phyloP scores from a whole-genome alignment of 2,329 filamentous ascomycete genomes.

The Fusarium lateritium region DNA sequence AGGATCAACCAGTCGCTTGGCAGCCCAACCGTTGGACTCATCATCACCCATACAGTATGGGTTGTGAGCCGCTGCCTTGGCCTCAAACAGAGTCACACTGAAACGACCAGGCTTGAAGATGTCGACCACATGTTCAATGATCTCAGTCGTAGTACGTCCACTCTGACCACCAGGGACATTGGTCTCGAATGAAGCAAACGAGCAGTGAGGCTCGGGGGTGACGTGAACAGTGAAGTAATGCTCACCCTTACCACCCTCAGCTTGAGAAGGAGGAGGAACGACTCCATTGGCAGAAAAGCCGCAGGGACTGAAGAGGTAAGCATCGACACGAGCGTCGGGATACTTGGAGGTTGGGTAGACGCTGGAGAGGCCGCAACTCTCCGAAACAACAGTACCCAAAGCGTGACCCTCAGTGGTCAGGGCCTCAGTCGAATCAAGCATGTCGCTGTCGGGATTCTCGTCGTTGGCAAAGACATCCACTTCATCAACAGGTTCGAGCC shows the following conservation, averaged over 20 bases:
- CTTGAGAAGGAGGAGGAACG: conserved; percentile 76
- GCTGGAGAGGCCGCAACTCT: conserved; percentile 88
- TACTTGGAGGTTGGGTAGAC: conserved; percentile 91
- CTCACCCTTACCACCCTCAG: conserved; percentile 67
- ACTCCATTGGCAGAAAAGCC: conserved; percentile 98
- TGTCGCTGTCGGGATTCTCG: conserved; percentile 67
- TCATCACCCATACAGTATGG: conserved; percentile 59
- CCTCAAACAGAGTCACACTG: conserved; percentile 96
- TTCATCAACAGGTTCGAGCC: conserved; percentile 70
- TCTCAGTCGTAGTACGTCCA: conserved; percentile 88
- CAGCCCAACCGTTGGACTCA: conserved; percentile 54
- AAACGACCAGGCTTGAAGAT: conserved; percentile 99
- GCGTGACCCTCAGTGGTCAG: conserved; percentile 94
- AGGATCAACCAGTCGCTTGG: conserved; percentile 76
- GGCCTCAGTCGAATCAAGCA: conserved; percentile 75
- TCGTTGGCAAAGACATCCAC: conserved; percentile 88
- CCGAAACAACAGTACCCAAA: conserved; percentile 91
- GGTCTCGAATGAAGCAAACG: conserved; percentile 98
- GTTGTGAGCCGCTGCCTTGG: conserved; percentile 72
- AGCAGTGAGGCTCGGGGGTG: conserved; percentile 96
- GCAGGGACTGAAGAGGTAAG: conserved; percentile 96
- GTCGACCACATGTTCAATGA: conserved; percentile 92
- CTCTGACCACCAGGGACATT: conserved; percentile 93
- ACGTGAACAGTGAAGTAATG: conserved; percentile 99
- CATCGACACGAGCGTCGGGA: conserved; percentile 93